Conservation (phyloP, 2,329 filamentous ascomycete species). For the Karstenula rhodostoma region DNA sequence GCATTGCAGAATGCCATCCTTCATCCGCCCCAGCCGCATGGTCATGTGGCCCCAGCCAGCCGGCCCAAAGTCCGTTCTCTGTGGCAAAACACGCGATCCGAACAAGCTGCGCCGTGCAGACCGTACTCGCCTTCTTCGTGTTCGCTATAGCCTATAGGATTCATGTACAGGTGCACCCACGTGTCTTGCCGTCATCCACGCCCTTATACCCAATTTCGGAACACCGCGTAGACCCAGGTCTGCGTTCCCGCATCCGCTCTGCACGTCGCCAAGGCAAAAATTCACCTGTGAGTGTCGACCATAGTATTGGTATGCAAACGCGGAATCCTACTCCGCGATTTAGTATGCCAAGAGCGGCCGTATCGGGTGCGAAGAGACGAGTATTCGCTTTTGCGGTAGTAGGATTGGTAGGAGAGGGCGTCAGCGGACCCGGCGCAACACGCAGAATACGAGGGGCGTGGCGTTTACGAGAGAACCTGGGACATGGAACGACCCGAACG, state of each 20-base stretch:
- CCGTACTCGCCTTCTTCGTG: constrained; percentile 9
- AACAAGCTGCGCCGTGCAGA: constrained; percentile 9
- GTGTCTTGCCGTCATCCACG: constrained; percentile 7
- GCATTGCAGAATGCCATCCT: constrained; percentile 2
- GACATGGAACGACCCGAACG: constrained; percentile 1
- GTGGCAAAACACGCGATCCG: constrained; percentile 1
- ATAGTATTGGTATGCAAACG: constrained; percentile 15
- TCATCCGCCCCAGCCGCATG: constrained; percentile 3
- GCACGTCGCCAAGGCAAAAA: background rate
- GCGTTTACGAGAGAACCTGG: constrained; percentile 4
- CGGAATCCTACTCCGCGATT: constrained; percentile 17
- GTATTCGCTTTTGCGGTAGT: background rate
- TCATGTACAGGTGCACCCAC: background rate
- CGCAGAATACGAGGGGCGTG: constrained; percentile 14
- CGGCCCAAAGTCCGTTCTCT: background rate
- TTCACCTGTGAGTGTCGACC: constrained; percentile 3
- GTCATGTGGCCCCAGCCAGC: background rate
- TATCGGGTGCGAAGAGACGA: background rate
- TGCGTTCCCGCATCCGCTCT: constrained; percentile 1
- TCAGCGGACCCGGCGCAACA: constrained; percentile 5
- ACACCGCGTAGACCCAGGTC: background rate
- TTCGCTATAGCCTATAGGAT: constrained; percentile 1
- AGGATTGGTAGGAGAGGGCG: constrained; percentile 1
- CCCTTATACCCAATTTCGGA: constrained; percentile 1
- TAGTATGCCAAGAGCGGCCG: constrained; percentile 13